Evolutionary conservation across 345 rosid species (phyloP).

Genomic region (Syzygium aromaticum): DNA sequence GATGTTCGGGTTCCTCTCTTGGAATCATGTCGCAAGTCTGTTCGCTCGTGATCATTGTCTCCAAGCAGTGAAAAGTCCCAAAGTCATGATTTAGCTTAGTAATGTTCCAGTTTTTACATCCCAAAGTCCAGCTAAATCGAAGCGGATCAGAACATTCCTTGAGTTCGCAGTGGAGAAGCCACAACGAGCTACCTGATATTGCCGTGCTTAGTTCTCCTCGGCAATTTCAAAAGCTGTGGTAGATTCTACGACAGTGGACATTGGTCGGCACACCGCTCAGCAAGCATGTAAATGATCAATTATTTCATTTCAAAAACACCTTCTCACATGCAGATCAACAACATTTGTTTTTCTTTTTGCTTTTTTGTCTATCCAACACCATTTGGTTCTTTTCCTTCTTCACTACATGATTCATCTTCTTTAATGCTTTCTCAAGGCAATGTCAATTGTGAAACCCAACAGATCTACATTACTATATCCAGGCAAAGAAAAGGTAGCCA

Average conservation of each 20-base stretch:
- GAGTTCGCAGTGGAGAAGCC: neutral
- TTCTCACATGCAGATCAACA: neutral
- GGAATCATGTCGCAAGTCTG: slow-evolving; percentile 32
- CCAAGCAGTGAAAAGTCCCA: neutral
- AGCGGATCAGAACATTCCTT: neutral
- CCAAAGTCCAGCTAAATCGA: neutral
- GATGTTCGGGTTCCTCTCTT: slow-evolving; percentile 51
- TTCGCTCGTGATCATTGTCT: neutral
- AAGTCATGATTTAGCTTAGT: neutral
- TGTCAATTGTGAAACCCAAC: neutral
- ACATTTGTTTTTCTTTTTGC: neutral
- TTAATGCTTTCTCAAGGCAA: neutral
- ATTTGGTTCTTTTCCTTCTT: neutral
- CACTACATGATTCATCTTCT: neutral
- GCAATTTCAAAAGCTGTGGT: neutral
- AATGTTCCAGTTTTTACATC: neutral
- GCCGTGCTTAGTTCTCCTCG: neutral
- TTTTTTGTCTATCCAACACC: neutral
- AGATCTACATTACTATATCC: neutral
- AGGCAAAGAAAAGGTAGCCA: neutral
- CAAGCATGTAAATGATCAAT: neutral
- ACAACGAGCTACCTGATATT: neutral
- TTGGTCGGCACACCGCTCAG: neutral
- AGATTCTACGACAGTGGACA: neutral
- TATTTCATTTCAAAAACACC: neutral